These are phyloP conservation scores for Pseudocercospora macadamiae DNA, from an alignment of 2,329 filamentous ascomycete genomes.

Conservation along the genomic window DNA sequence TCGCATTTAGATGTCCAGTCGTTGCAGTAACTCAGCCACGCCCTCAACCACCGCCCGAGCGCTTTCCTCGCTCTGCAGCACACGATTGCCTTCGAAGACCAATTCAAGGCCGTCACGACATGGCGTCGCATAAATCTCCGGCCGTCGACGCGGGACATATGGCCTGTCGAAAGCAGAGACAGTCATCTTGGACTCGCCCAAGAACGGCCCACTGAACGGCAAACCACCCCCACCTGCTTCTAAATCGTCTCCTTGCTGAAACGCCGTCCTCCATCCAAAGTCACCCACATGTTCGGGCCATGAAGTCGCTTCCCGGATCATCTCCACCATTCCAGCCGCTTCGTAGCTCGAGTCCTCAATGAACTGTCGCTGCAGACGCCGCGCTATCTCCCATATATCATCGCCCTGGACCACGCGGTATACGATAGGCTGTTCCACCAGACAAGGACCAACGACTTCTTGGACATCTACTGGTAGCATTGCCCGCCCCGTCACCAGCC, in stretches of 20 bases:
- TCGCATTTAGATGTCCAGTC: too few species aligned
- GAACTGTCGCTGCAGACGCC: slow-evolving; percentile 9
- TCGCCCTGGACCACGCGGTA: neutral
- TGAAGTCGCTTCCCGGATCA: slow-evolving; percentile 8
- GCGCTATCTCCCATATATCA: slow-evolving; percentile 13
- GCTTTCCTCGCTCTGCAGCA: neutral
- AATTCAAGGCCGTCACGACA: slow-evolving; percentile 5
- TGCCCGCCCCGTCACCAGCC: slow-evolving; percentile 16
- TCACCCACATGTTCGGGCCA: slow-evolving; percentile 5
- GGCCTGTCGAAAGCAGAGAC: slow-evolving; percentile 10
- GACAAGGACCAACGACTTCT: slow-evolving; percentile 14
- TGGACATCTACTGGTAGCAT: slow-evolving; percentile 11
- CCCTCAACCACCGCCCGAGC: neutral
- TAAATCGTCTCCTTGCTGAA: slow-evolving; percentile 12
- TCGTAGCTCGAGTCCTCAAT: slow-evolving; percentile 17
- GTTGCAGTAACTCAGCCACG: too few species aligned
- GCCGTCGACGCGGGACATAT: slow-evolving; percentile 3
- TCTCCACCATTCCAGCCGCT: slow-evolving; percentile 14
- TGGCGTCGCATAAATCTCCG: slow-evolving; percentile 20
- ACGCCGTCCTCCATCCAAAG: slow-evolving; percentile 20
- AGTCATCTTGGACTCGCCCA: slow-evolving; percentile 8
- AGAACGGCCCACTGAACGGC: too few species aligned
- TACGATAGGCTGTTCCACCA: slow-evolving; percentile 15
- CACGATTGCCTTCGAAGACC: slow-evolving; percentile 17
- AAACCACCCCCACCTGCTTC: too few species aligned